Evolutionary conservation across 1,139 yeast species (phyloP), one percentile per base, ranked within the genome.

Genomic region (Kurtzmaniella natalensis): DNA sequence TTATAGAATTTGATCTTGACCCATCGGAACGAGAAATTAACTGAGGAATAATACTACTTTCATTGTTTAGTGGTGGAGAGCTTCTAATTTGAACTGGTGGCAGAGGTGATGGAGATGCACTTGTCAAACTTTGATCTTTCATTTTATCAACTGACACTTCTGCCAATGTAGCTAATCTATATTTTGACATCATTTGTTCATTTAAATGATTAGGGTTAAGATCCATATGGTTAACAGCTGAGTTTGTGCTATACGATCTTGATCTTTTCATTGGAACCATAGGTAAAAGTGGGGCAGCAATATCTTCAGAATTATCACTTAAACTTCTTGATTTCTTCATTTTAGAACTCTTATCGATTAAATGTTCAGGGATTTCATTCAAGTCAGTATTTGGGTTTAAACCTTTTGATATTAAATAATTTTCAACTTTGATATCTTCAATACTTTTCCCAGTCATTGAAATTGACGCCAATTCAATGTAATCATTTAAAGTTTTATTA

Each of bases 391-490:
- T 44, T 1, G 80, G 81, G 37, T 72, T 72, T 21, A 69, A 55
- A 1, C 80, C 81, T 42, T 61, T 58, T 3, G 70, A 64, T 25
- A 74, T 70, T 16, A 72, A 50, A 18, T 69, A 72, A 38, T 66
- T 64, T 23, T 76, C 79, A 16, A 59, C 52, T 32, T 74, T 68
- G 24, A 75, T 66, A 35, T 72, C 76, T 36, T 59, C 54, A 5
- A 73, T 57, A 1, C 77, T 57, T 44, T 65, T 72, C 0, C 81
- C 81, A 1, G 77, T 70, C 7, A 76, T 69, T 1, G 78, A 71
- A 4, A 72, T 38, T 0, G 79, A 67, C 1, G 81, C 80, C 25
- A 71, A 61, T 44, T 75, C 79, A 30, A 75, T 47, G 21, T 76
- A 78, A 34, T 54, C 55, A 31, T 64, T 55, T 16, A 74, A 48